phyloP scores from a whole-genome alignment of 805 yeast species.

The Spathaspora gorwiae region DNA sequence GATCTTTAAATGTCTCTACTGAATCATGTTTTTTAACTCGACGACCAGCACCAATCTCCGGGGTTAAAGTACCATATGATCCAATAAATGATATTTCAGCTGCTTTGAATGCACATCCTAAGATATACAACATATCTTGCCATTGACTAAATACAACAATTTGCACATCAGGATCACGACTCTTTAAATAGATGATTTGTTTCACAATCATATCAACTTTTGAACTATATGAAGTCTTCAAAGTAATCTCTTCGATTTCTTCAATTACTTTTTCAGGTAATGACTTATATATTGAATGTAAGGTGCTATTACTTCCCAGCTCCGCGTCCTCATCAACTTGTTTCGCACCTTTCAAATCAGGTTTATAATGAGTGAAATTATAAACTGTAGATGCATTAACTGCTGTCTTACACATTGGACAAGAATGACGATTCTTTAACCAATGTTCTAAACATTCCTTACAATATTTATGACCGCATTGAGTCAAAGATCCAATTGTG shows the following conservation, averaged over 20 bases:
- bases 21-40: conserved; percentile 28
- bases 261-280: conserved; percentile 37
- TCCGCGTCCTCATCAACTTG: conserved; percentile 28
- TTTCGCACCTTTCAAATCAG: conserved; percentile 44
- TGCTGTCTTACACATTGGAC: conserved; percentile 77
- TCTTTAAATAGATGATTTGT: conserved; percentile 61
- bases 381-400: conserved; percentile 54
- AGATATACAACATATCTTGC: conserved; percentile 63
- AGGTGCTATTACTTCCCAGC: conserved; percentile 4
- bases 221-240: conserved; percentile 60
- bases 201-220: conserved; percentile 80
- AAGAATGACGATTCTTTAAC: conserved; percentile 51
- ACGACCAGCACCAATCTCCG: conserved; percentile 28
- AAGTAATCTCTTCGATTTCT: conserved; percentile 36
- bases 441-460: conserved; percentile 74
- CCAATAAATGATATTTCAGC: conserved; percentile 58
- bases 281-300: conserved; percentile 43
- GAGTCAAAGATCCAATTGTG: conserved; percentile 71
- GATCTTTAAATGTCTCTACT: conserved; percentile 56
- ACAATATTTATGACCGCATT: conserved; percentile 92
- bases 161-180: conserved; percentile 60
- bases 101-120: conserved; percentile 60
- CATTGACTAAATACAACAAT: conserved; percentile 89
- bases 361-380: conserved; percentile 59
- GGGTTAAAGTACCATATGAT: conserved; percentile 38